Percentiles rank a stretch among this genome's conserved stretches.
These are phyloP conservation scores for Pseudocercospora pini-densiflorae DNA, from an alignment of 2,329 filamentous ascomycete species.

Conservation along the genomic window DNA sequence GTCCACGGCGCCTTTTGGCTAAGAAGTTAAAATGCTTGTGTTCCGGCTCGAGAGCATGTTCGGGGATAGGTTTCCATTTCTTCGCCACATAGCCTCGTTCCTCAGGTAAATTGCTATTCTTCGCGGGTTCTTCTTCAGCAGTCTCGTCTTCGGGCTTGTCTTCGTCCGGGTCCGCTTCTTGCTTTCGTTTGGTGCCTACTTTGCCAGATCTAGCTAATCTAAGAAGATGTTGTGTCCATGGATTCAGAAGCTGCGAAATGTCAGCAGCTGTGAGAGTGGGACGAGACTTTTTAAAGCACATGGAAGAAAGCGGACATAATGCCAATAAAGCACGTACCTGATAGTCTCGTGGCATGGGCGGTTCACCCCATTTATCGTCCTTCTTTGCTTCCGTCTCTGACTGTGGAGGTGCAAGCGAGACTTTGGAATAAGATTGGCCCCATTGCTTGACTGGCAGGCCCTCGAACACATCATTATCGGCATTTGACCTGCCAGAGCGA, in stretches of 20 bases:
- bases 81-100: constrained; percentile 58
- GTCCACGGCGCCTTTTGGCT: constrained; percentile 64
- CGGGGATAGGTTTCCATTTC: constrained; percentile 63
- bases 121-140: constrained; percentile 46
- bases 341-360: constrained; percentile 87
- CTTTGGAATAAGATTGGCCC: constrained; percentile 59
- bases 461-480: constrained; percentile 69
- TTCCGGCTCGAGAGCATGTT: constrained; percentile 62
- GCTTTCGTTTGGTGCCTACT: constrained; percentile 63
- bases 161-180: constrained; percentile 60
- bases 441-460: constrained; percentile 91
- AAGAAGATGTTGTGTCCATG: constrained; percentile 81
- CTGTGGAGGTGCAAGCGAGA: constrained; percentile 39
- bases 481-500: constrained; percentile 60
- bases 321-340: constrained; percentile 42
- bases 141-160: constrained; percentile 54
- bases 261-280: background rate
- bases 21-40: constrained; percentile 59
- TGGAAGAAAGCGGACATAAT: background rate
- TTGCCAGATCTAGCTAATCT: constrained; percentile 76
- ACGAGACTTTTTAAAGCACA: background rate
- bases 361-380: constrained; percentile 75
- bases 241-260: constrained; percentile 61
- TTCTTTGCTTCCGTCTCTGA: constrained; percentile 30
- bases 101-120: constrained; percentile 36